Base-by-base conservation (phyloP, 2,329 filamentous ascomycete genomes). In the Knufia fluminis region DNA sequence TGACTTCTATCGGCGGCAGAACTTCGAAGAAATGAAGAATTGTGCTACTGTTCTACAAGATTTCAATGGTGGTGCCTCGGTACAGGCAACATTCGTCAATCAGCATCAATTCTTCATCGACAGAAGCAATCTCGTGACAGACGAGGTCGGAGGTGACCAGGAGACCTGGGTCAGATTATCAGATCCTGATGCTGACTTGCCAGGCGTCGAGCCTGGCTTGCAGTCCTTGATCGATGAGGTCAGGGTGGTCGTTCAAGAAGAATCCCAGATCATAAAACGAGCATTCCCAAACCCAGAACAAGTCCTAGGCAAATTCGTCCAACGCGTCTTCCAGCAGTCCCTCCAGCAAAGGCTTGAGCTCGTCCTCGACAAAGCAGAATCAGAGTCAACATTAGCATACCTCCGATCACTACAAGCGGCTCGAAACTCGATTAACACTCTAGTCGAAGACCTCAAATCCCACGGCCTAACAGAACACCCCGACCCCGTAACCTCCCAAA, bases 91-190 rank as follows among this genome's bases (percentile, higher is more conserved):
- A 9, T 98, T 97, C 66, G 91, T 98, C 62, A 98, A 98, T 64
- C 92, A 98, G 66, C 94, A 98, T 68, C 89, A 95, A 62, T 98
- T 98, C 75, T 98, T 98, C 70, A 96, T 98, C 62, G 92, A 97
- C 64, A 78, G 90, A 22, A 92, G 89, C 58, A 91, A 97, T 65
- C 74, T 98, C 50, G 83, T 95, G 44, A 85, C 84, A 0, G 90
- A 95, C 60, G 90, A 95, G 64, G 80, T 94, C 35, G 66, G 65
- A 20, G 70, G 69, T 23, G 70, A 74, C 54, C 61, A 64, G n/a
- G 69, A 88, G 54, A 83, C 81, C 1, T 96, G 91, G 90, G 91
- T 97, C 50, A 83, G 84, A 58, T 75, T 98, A 46, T 91, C 94
- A 41, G 92, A 98, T 62, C 94, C 94, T 0, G 92, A 98, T 68